Evolutionary conservation across 2,329 filamentous ascomycete genomes (phyloP).

Genomic region (Aspergillus sp.): DNA sequence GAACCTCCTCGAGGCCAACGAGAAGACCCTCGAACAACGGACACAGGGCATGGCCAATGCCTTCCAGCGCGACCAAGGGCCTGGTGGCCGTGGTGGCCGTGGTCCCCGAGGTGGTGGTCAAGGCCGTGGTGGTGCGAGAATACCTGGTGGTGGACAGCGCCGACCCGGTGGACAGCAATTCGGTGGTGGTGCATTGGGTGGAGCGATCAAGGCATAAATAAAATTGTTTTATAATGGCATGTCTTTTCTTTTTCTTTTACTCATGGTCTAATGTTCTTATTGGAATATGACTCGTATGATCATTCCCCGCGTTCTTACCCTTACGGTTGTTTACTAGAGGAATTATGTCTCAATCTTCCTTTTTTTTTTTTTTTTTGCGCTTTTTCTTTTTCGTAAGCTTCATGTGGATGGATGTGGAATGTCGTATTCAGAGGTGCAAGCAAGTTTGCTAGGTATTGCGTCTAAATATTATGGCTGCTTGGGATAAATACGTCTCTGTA

Average conservation of each 20-base stretch:
- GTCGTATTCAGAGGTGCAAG: neutral
- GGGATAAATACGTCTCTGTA: neutral
- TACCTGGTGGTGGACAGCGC: constrained; percentile 43
- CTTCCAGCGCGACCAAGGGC: constrained; percentile 87
- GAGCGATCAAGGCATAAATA: constrained; percentile 52
- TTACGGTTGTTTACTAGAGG: constrained; percentile 10
- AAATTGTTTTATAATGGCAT: constrained; percentile 28
- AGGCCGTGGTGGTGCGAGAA: constrained; percentile 37
- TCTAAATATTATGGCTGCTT: neutral
- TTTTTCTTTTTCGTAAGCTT: constrained; percentile 4
- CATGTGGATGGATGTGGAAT: neutral
- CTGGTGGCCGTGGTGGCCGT: constrained; percentile 66
- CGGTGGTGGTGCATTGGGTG: constrained; percentile 51
- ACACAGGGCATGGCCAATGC: constrained; percentile 94
- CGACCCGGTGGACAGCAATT: constrained; percentile 52
- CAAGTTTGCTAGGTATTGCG: neutral
- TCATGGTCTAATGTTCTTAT: constrained; percentile 23
- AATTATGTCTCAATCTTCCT: constrained; percentile 7
- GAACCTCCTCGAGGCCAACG: constrained; percentile 92
- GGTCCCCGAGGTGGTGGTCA: constrained; percentile 46
- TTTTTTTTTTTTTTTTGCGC: constrained; percentile 4
- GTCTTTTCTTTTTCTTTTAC: constrained; percentile 23
- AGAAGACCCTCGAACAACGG: constrained; percentile 93
- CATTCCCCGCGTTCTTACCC: constrained; percentile 15
- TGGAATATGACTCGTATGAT: constrained; percentile 24